Percentiles rank a stretch among this genome's conserved stretches.
phyloP scores from a whole-genome alignment of 164 flowering plant genomes.

The Liquidambar formosana region DNA sequence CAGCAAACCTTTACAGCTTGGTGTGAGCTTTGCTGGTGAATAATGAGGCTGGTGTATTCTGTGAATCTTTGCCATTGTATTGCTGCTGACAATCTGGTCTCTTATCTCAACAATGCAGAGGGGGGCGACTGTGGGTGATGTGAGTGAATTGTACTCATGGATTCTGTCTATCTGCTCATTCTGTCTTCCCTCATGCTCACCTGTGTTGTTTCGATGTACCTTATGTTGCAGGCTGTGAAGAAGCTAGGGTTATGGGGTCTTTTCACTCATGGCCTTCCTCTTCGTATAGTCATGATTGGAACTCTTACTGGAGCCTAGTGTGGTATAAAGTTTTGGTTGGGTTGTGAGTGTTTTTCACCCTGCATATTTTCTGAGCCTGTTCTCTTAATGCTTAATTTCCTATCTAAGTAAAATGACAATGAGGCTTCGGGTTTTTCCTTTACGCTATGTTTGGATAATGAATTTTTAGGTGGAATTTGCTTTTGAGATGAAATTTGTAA shows the following conservation, averaged over 20 bases:
- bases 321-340: constrained; percentile 88
- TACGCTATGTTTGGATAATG: no score
- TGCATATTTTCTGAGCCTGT: neutral
- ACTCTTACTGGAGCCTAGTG: constrained; percentile 89
- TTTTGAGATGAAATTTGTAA: no score
- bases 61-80: constrained; percentile 77
- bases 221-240: constrained; percentile 68
- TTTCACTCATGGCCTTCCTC: constrained; percentile 92
- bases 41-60: constrained; percentile 83
- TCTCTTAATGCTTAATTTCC: neutral
- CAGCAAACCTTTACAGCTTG: constrained; percentile 69
- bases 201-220: neutral
- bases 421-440: neutral
- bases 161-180: neutral
- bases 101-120: constrained; percentile 88
- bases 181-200: constrained; percentile 4
- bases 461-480: no score
- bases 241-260: constrained; percentile 75
- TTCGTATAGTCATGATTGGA: constrained; percentile 88
- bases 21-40: constrained; percentile 87
- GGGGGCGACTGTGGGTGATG: constrained; percentile 92
- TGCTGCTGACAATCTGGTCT: constrained; percentile 92
- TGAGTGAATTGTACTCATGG: constrained; percentile 32
- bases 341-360: constrained; percentile 51
- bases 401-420: neutral